Conservation (phyloP, 2,329 filamentous ascomycete genomes). For the Blastomyces gilchristii region DNA sequence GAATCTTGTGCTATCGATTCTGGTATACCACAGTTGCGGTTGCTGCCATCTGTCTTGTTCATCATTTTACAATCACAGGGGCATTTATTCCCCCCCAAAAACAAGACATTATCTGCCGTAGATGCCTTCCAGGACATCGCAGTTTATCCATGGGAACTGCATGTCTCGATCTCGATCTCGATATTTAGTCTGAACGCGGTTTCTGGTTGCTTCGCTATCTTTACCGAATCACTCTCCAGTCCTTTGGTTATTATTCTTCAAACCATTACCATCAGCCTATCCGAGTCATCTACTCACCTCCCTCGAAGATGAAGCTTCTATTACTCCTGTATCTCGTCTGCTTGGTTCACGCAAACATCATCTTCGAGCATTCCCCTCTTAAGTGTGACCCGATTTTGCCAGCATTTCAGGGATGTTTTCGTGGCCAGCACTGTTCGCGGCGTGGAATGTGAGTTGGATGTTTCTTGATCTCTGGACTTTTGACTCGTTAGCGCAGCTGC, state of each 20-base stretch:
- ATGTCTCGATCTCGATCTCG: not conserved
- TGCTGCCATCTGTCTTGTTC: not conserved
- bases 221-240: not conserved
- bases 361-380: constrained; percentile 7
- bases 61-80: not conserved
- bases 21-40: not conserved
- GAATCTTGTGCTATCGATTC: not conserved
- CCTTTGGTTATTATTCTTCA: not conserved
- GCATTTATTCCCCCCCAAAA: not conserved
- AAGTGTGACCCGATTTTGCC: constrained; percentile 11
- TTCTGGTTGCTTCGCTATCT: not conserved
- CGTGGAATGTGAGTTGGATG: constrained; percentile 9
- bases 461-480: not conserved
- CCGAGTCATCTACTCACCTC: not conserved
- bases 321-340: not conserved
- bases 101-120: not conserved
- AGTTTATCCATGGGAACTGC: not conserved
- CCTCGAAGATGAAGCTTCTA: constrained; percentile 12
- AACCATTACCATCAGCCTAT: not conserved
- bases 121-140: not conserved
- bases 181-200: not conserved
- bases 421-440: constrained; percentile 12
- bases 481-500: not conserved
- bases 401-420: constrained; percentile 12
- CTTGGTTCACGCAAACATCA: constrained; percentile 6